phyloP scores from a whole-genome alignment of 1,284 basidiomycete species.

The Sparassis latifolia region DNA sequence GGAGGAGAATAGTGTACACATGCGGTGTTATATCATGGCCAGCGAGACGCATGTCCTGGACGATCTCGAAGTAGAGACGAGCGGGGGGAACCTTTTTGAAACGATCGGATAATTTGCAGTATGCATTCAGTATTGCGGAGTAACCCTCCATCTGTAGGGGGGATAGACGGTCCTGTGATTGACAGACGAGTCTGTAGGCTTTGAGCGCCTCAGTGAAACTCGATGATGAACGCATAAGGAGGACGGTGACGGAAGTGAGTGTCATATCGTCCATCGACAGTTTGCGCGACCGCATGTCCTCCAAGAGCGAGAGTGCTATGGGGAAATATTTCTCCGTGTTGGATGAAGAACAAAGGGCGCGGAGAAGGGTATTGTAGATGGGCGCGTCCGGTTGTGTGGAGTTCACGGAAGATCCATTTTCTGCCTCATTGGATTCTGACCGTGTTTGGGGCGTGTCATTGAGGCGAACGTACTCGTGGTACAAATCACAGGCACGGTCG shows the following conservation, averaged over 20 bases:
- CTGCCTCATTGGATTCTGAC: constrained; percentile 22
- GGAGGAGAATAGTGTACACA: constrained; percentile 72
- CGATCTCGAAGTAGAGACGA: constrained; percentile 68
- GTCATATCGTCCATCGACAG: constrained; percentile 32
- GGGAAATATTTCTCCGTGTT: constrained; percentile 38
- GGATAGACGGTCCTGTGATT: constrained; percentile 24
- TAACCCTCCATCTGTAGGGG: constrained; percentile 53
- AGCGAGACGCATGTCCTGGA: constrained; percentile 76
- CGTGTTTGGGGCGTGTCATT: not conserved
- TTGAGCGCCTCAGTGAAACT: constrained; percentile 54
- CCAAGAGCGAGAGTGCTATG: constrained; percentile 44
- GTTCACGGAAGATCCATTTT: not conserved
- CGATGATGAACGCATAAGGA: constrained; percentile 51
- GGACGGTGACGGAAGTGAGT: constrained; percentile 46
- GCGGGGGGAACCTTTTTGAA: constrained; percentile 19
- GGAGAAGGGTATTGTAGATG: constrained; percentile 53
- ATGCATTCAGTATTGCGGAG: constrained; percentile 53
- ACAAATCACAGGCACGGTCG: constrained; percentile 45
- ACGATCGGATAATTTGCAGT: constrained; percentile 45
- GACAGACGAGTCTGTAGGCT: constrained; percentile 44
- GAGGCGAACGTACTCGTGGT: constrained; percentile 32
- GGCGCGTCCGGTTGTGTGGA: constrained; percentile 17
- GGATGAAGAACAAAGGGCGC: constrained; percentile 40
- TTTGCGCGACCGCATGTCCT: constrained; percentile 38
- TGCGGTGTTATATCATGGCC: constrained; percentile 52